Evolutionary conservation across 2,329 filamentous ascomycete species (phyloP).

Genomic region (Sporothrix euskadiensis): DNA sequence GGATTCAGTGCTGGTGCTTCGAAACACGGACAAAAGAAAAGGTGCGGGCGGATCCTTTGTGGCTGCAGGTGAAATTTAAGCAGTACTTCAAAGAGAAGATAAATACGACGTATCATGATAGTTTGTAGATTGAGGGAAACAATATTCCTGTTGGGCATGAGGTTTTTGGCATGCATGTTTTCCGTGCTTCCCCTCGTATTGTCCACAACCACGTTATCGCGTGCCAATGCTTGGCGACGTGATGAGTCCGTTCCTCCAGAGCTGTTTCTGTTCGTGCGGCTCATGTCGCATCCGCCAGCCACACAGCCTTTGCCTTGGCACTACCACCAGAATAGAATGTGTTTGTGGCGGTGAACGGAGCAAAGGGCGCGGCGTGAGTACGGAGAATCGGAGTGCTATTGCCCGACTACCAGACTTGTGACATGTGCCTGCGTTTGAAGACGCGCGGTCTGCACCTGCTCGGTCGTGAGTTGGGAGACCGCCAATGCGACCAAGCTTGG

Average conservation of each 20-base stretch:
- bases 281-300: neutral
- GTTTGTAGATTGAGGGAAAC: neutral
- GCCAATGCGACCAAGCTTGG: neutral
- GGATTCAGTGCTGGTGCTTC: neutral
- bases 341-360: neutral
- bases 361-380: neutral
- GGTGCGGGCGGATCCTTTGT: neutral
- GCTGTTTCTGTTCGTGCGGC: neutral
- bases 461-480: neutral
- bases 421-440: neutral
- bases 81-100: no score
- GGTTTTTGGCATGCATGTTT: neutral
- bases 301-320: neutral
- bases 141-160: neutral
- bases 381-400: neutral
- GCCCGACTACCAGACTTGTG: neutral
- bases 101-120: no score
- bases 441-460: neutral
- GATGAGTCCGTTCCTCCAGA: neutral
- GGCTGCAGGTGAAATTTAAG: neutral
- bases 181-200: neutral
- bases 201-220: neutral
- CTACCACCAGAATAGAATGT: neutral
- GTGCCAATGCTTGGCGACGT: constrained; percentile 4
- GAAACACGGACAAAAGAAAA: neutral